Evolutionary conservation across 108 stramenopile genomes (phyloP).

Genomic region (Craspedostauros australis): DNA sequence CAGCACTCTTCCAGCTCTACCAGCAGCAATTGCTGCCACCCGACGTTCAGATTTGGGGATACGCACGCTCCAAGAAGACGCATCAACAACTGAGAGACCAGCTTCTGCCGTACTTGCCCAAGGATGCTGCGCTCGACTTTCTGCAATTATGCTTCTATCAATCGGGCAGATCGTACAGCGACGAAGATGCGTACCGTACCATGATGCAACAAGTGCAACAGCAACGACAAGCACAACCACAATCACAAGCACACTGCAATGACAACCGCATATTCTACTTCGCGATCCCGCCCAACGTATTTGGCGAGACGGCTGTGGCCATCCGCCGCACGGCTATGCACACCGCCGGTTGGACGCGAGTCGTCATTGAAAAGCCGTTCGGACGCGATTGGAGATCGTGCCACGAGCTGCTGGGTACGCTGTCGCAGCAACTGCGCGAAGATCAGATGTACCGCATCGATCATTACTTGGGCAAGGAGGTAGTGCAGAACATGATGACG

Average conservation of each 20-base stretch:
- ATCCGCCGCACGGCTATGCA: conserved; percentile 73
- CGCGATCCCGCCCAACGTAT: conserved; percentile 96
- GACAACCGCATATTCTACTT: conserved; percentile 91
- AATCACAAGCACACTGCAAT: too few relatives aligned
- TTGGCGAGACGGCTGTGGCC: conserved; percentile 77
- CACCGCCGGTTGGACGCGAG: conserved; percentile 77
- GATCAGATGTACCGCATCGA: conserved; percentile 93
- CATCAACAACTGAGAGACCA: conserved; percentile 77
- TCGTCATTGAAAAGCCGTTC: conserved; percentile 98
- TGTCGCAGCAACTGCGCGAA: conserved; percentile 78
- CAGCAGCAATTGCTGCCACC: conserved; percentile 67
- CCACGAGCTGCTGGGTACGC: conserved; percentile 46
- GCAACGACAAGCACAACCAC: too few relatives aligned
- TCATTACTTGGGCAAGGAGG: conserved; percentile 98
- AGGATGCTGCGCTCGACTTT: conserved; percentile 45
- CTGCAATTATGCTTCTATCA: conserved; percentile 68
- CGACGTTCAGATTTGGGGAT: conserved; percentile 77
- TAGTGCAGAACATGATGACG: conserved; percentile 93
- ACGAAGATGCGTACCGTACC: conserved; percentile 55
- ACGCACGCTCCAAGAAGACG: conserved; percentile 81
- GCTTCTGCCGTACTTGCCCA: conserved; percentile 59
- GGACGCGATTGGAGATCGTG: conserved; percentile 86
- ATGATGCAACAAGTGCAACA: conserved; percentile 28
- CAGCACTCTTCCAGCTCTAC: conserved; percentile 85
- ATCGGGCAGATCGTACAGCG: conserved; percentile 74